Evolutionary conservation across 371 early-diverging fungal genomes (phyloP), one percentile per base, ranked within the genome.

Genomic region (Sporodiniella umbellata): DNA sequence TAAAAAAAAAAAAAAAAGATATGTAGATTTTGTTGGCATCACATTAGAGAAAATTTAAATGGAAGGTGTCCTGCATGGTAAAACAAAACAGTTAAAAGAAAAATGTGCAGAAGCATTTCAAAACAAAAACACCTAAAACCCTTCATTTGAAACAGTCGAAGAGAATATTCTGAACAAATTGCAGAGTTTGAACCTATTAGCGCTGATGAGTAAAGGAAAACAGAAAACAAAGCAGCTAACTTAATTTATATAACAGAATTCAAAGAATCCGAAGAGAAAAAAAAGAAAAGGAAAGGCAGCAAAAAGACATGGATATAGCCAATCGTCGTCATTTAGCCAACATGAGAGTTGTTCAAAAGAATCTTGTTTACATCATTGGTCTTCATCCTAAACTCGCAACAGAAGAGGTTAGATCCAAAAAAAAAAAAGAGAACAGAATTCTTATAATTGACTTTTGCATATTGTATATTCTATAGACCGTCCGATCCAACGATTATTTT

Each of bases 281-380:
- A 63, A 86, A 85, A 64, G 87, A 88, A 53, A 94, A 93, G 64
- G 95, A 93, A 60, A 70, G 84, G 21, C 89, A 91, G 58, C 89
- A 93, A 68, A 85, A 88, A 42, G 96, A 98, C 59, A 85, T 85
- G 62, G 94, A 92, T 53, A 85, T 86, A 64, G 84, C 88, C 78
- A 85, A 87, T 58, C 77, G 92, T 43, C 80, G 87, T 26, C 94
- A 95, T 63, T 76, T 98, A 43, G 83, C 93, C 11, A 93, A 90
- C 66, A 89, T 92, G 68, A 69, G 97, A 28, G 95, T 98, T 0
- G 92, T 95, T 7, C 96, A 95, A 64, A 94, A 93, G 71, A 96
- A 93, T 57, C 78, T 98, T 26, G 93, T 96, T 4, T 98, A 98
- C 64, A 94, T 96, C 10, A 87, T 95, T 49, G 96, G 96, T 3